Evolutionary conservation across 352 stramenopile species (phyloP), one percentile per base, ranked within the genome.

Genomic region (Pythium periplocum): DNA sequence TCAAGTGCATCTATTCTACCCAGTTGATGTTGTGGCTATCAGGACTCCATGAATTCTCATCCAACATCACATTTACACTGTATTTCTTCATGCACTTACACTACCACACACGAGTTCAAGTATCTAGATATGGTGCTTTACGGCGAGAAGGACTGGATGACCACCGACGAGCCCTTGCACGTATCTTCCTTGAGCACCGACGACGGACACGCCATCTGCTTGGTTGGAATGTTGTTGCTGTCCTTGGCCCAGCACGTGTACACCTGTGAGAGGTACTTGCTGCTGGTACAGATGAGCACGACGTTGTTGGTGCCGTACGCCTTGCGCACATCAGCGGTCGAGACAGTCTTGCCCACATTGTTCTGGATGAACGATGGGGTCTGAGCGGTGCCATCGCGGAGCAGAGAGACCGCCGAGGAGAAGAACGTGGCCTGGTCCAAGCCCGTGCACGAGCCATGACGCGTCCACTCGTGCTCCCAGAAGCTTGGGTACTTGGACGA

Each of bases 381-480:
- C 17, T 26, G 17, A 26, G 17, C 17, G 5, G 69, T 64, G 51
- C 71, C 73, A 54, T 88, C 86, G 51, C 65, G 69, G n/a, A 90
- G 66, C 54, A 93, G 66, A 31, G 78, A 69, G n/a, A 97, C 66
- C 1, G 86, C 85, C 26, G 71, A 55, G 38, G 68, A 67, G 66
- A 97, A 97, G 69, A 95, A 97, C 40, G 73, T 75, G 40, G 79
- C 62, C 67, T 97, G 87, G 33, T 59, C 49, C 3, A 97, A 68
- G 0, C 86, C 86, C 2, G 77, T 90, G 69, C 91, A 98, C 37
- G 91, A 97, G 34, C 91, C 91, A 60, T 98, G 91, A 34, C 90
- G 88, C 11, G 60, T 77, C 91, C 91, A 98, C 64, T 98, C 90
- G 66, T 98, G 91, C 51, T 76, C 68, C 88, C 89, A 98, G 58